phyloP scores from a whole-genome alignment of 345 rosid species.

The Capsella bursapastoris region DNA sequence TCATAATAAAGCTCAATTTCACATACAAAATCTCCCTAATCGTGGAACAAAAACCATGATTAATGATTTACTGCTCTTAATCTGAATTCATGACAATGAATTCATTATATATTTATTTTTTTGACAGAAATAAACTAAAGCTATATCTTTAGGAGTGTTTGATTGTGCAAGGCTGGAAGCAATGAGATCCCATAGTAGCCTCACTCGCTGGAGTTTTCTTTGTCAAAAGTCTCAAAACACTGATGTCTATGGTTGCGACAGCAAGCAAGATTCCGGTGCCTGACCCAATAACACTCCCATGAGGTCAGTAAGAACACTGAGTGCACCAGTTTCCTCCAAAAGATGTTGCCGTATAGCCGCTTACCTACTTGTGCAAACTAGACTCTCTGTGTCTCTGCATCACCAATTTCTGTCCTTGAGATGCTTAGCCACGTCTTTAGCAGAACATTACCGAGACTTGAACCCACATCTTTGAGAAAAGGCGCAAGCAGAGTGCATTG shows the following conservation, averaged over 20 bases:
- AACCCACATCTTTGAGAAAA: conserved; percentile 13
- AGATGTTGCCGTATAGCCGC: neutral
- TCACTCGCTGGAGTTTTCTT: conserved; percentile 5
- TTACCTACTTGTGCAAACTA: neutral
- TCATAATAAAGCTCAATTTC: neutral
- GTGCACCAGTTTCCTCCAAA: conserved; percentile 39
- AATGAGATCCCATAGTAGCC: neutral
- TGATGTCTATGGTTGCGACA: conserved; percentile 9
- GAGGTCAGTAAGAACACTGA: conserved; percentile 28
- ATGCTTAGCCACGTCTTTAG: conserved; percentile 2
- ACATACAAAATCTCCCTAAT: neutral
- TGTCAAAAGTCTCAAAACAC: conserved; percentile 19
- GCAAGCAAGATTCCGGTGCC: conserved; percentile 30
- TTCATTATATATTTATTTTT: no score
- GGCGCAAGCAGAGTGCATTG: neutral
- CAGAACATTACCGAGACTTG: conserved; percentile 4
- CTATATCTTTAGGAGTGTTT: neutral
- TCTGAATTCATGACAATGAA: no score
- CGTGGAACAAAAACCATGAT: neutral
- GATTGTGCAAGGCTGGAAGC: no score
- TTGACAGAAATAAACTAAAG: neutral
- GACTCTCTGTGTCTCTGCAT: neutral
- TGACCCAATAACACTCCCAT: conserved; percentile 25
- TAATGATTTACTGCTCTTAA: no score
- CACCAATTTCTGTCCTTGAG: neutral